phyloP scores from a whole-genome alignment of 1,284 basidiomycete species.

The Pascua guehoae region DNA sequence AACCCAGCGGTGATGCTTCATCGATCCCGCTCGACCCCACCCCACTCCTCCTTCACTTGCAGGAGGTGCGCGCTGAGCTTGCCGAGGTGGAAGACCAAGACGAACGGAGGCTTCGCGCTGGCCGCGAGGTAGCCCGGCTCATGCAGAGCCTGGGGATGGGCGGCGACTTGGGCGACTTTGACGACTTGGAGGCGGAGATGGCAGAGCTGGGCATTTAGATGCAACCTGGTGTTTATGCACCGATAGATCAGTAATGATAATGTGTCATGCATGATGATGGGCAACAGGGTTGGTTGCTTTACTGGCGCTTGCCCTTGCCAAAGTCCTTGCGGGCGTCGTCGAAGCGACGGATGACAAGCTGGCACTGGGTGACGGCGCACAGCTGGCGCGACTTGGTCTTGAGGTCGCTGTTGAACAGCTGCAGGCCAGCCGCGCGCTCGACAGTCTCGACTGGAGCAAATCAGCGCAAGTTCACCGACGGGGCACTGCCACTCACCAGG shows the following conservation, averaged over 20 bases:
- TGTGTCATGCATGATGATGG: neutral
- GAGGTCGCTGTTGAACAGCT: constrained; percentile 78
- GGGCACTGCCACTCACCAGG: constrained; percentile 59
- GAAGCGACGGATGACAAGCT: constrained; percentile 77
- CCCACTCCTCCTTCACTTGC: constrained; percentile 38
- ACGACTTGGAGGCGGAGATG: constrained; percentile 12
- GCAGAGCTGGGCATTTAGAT: neutral
- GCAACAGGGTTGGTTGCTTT: neutral
- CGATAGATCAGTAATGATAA: too few species aligned
- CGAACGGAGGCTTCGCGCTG: constrained; percentile 37
- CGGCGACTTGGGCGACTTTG: constrained; percentile 15
- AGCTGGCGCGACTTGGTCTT: constrained; percentile 79
- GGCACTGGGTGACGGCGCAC: constrained; percentile 79
- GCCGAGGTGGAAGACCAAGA: constrained; percentile 35
- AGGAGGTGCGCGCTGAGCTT: constrained; percentile 39
- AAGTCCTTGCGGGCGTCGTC: constrained; percentile 73
- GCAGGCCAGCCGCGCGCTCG: constrained; percentile 84
- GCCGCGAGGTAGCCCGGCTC: constrained; percentile 37
- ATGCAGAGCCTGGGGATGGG: constrained; percentile 31
- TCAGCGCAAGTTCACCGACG: neutral
- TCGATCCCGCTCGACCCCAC: constrained; percentile 36
- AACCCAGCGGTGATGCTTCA: neutral
- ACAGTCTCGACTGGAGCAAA: constrained; percentile 70
- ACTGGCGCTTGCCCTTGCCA: constrained; percentile 1
- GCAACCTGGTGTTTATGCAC: too few species aligned